Percentiles rank a stretch among this genome's conserved stretches.
phyloP scores from a whole-genome alignment of 2,329 filamentous ascomycete genomes.

The Chlorencoelia australis region DNA sequence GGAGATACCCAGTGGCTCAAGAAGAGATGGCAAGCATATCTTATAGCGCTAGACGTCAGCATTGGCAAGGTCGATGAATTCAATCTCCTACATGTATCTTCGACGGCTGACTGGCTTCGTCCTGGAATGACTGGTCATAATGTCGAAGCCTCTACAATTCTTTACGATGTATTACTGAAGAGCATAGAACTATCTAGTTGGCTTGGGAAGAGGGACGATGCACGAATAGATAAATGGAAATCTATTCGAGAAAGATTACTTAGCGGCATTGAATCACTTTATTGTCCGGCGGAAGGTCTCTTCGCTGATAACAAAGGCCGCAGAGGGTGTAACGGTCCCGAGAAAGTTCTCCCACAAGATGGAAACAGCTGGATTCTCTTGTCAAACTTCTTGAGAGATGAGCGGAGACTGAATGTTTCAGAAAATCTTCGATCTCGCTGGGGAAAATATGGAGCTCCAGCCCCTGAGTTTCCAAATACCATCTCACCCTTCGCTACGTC shows the following conservation, averaged over 20 bases:
- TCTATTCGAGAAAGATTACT: slow-evolving; percentile 9
- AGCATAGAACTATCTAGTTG: slow-evolving; percentile 33
- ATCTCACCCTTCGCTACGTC: slow-evolving; percentile 48
- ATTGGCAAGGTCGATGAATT: slow-evolving; percentile 34
- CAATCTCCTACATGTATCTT: slow-evolving; percentile 26
- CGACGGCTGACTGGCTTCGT: slow-evolving; percentile 22
- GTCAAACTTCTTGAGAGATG: slow-evolving; percentile 12
- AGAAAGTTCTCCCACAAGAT: slow-evolving; percentile 47
- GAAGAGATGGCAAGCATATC: slow-evolving; percentile 39
- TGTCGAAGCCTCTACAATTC: slow-evolving; percentile 23
- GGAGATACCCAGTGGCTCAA: slow-evolving; percentile 42
- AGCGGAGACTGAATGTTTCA: slow-evolving; percentile 31
- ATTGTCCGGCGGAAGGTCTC: slow-evolving; percentile 33
- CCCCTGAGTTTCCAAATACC: slow-evolving; percentile 44
- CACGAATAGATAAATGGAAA: slow-evolving; percentile 10
- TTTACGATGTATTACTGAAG: slow-evolving; percentile 27
- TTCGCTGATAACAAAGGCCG: slow-evolving; percentile 39
- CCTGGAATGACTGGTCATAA: slow-evolving; percentile 25
- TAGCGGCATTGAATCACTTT: slow-evolving; percentile 16
- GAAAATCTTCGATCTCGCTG: slow-evolving; percentile 29
- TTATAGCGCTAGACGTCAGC: slow-evolving; percentile 35
- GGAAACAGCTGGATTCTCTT: slow-evolving; percentile 46
- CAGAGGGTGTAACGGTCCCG: slow-evolving; percentile 36
- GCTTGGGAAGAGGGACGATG: slow-evolving; percentile 24
- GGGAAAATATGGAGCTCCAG: slow-evolving; percentile 43